phyloP scores from a whole-genome alignment of 495 filamentous ascomycete species.

The Penicillium desertorum region DNA sequence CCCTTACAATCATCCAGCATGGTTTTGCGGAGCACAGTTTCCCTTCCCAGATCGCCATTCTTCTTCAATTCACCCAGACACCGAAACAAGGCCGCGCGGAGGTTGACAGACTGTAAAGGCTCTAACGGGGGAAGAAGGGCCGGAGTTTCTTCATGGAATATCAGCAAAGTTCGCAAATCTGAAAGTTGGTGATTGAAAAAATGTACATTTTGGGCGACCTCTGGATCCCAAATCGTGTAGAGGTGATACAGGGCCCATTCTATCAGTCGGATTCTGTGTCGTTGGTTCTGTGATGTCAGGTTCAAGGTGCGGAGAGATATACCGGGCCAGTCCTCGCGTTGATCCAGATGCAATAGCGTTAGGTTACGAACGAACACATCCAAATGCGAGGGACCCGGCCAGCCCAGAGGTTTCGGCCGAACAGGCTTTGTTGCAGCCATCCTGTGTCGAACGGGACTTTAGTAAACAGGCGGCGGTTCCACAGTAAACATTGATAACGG shows the following conservation, averaged over 20 bases:
- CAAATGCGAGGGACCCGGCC: constrained; percentile 51
- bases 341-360: constrained; percentile 74
- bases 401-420: constrained; percentile 39
- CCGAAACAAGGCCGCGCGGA: constrained; percentile 80
- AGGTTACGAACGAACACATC: constrained; percentile 78
- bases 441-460: constrained; percentile 18
- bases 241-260: constrained; percentile 86
- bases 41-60: constrained; percentile 74
- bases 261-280: constrained; percentile 70
- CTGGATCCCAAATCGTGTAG: constrained; percentile 76
- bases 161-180: constrained; percentile 3
- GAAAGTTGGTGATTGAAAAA: neutral
- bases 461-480: constrained; percentile 14
- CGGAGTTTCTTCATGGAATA: constrained; percentile 64
- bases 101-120: constrained; percentile 82
- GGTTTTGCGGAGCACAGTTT: constrained; percentile 76
- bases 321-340: constrained; percentile 71
- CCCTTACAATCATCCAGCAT: constrained; percentile 93
- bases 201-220: constrained; percentile 67
- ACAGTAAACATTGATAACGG: constrained; percentile 29
- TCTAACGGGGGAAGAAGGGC: constrained; percentile 84
- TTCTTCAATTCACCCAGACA: constrained; percentile 79
- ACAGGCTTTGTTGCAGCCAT: constrained; percentile 38
- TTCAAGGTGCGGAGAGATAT: constrained; percentile 65
- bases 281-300: constrained; percentile 68